A percentile compares a stretch with the other conserved stretches of the same genome.
Evolutionary conservation across 139 green algal genomes (phyloP).

Genomic region (Volvox reticuliferus): DNA sequence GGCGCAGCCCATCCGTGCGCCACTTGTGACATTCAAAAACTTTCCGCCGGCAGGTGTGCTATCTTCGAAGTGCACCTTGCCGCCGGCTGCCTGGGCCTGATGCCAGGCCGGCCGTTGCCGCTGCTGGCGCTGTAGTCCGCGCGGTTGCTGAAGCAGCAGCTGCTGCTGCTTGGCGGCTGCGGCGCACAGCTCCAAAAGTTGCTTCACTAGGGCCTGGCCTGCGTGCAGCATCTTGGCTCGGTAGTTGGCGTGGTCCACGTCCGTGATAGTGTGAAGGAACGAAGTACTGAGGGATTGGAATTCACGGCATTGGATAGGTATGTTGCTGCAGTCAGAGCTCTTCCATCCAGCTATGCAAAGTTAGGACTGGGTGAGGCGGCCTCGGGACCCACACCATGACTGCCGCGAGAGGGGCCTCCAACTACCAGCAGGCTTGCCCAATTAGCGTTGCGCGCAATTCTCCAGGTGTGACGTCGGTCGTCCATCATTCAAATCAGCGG

Average conservation of each 20-base stretch:
- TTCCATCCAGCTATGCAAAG: too few relatives aligned
- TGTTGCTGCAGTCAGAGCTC: too few relatives aligned
- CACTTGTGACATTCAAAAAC: too few relatives aligned
- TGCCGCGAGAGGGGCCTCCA: too few relatives aligned
- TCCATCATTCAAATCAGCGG: too few relatives aligned
- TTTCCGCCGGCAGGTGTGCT: background rate
- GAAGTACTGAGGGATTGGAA: background rate
- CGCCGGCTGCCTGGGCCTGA: background rate
- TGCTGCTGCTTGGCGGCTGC: background rate
- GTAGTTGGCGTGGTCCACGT: conserved; percentile 35
- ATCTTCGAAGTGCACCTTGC: background rate
- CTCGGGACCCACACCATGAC: too few relatives aligned
- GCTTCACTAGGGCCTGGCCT: conserved; percentile 5
- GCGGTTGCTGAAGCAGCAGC: background rate
- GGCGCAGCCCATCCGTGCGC: background rate
- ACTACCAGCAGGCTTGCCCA: too few relatives aligned
- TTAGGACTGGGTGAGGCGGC: too few relatives aligned
- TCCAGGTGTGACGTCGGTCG: too few relatives aligned
- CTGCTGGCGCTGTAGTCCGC: background rate
- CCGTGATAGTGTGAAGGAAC: background rate
- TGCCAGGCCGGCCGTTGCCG: background rate
- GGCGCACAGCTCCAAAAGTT: background rate
- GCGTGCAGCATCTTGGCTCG: conserved; percentile 3
- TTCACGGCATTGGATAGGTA: too few relatives aligned
- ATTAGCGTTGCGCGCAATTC: too few relatives aligned